Evolutionary conservation across 305 asterid genomes (phyloP).

Genomic region (Plantago coronopus): DNA sequence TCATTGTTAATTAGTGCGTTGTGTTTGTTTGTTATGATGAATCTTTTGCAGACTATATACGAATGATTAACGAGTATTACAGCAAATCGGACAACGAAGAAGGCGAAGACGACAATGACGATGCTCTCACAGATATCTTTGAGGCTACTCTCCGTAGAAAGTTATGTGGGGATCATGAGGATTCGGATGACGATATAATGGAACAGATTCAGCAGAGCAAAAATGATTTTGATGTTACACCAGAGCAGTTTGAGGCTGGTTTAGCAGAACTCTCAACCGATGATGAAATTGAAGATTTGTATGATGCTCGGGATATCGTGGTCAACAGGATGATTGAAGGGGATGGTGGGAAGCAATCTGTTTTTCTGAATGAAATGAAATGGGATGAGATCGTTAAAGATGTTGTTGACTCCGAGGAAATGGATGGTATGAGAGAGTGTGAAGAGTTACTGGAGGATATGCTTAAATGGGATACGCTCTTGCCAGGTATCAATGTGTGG

Average conservation of each 20-base stretch:
- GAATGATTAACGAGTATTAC: slow-evolving; percentile 54
- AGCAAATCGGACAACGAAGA: no score
- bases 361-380: slow-evolving; percentile 62
- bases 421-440: slow-evolving; percentile 65
- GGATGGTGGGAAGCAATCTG: slow-evolving; percentile 55
- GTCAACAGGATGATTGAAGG: slow-evolving; percentile 39
- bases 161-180: slow-evolving; percentile 50
- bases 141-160: slow-evolving; percentile 52
- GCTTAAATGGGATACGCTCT: slow-evolving; percentile 76
- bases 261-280: no score
- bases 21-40: not conserved
- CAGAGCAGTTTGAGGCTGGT: no score
- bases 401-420: slow-evolving; percentile 54
- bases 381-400: slow-evolving; percentile 82
- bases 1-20: no score
- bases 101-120: slow-evolving; percentile 48
- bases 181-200: slow-evolving; percentile 58
- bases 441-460: slow-evolving; percentile 80
- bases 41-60: slow-evolving; percentile 51
- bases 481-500: slow-evolving; percentile 56
- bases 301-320: slow-evolving; percentile 49
- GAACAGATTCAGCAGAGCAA: no score
- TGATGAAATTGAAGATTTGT: slow-evolving; percentile 70
- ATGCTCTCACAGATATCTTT: slow-evolving; percentile 52
- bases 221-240: no score